These are phyloP conservation scores for Mortierella polycephala DNA, from an alignment of 371 early-diverging fungal species.

Conservation along the genomic window DNA sequence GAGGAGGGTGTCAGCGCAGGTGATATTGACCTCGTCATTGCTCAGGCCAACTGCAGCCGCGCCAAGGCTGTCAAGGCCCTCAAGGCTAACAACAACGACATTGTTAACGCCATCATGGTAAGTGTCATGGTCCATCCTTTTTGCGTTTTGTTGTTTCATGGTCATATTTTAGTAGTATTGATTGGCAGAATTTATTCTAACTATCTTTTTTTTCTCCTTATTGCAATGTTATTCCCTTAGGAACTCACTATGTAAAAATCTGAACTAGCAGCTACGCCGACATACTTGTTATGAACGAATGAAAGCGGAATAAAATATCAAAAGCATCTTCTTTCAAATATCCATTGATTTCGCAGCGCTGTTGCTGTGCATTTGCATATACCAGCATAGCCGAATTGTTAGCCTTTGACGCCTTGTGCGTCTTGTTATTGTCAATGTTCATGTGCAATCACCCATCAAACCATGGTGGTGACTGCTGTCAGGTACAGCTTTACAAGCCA, in stretches of 20 bases:
- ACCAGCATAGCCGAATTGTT: too few species aligned
- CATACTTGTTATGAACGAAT: neutral
- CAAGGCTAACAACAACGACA: constrained; percentile 88
- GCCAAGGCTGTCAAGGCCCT: constrained; percentile 93
- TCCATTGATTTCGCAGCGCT: too few species aligned
- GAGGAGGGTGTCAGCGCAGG: constrained; percentile 85
- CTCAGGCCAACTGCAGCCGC: constrained; percentile 89
- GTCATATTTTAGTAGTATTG: neutral
- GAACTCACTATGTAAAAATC: constrained; percentile 51
- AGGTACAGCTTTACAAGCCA: too few species aligned
- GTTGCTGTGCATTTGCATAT: too few species aligned
- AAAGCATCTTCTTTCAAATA: too few species aligned
- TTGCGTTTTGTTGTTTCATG: neutral
- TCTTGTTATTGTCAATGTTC: too few species aligned
- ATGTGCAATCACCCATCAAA: too few species aligned
- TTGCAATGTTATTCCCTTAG: neutral
- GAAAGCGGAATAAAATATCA: neutral
- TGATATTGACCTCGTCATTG: constrained; percentile 94
- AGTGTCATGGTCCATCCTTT: neutral
- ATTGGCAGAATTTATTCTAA: constrained; percentile 1
- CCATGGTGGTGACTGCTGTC: too few species aligned
- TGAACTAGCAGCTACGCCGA: neutral
- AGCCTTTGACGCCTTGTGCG: too few species aligned
- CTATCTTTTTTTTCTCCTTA: neutral
- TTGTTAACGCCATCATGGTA: constrained; percentile 95